Conservation (phyloP, 2,329 filamentous ascomycete species). For the Rhexocercosporidium sp. region DNA sequence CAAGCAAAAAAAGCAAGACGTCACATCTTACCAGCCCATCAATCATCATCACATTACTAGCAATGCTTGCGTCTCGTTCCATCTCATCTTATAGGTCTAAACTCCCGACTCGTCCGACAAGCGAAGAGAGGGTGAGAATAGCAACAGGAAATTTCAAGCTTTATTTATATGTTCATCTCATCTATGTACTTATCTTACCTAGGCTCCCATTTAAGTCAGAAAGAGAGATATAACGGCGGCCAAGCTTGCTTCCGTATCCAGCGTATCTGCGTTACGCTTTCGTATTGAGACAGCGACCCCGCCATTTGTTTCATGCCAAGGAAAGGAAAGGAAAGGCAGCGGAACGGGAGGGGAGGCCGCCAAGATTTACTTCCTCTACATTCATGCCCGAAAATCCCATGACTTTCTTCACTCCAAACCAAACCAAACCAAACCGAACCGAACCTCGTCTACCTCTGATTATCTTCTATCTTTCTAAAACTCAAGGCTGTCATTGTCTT, state of each 20-base stretch:
- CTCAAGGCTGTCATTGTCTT: too few species aligned
- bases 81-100: neutral
- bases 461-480: too few species aligned
- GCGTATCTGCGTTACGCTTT: neutral
- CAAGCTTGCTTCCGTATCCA: neutral
- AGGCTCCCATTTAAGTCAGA: neutral
- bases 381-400: too few species aligned
- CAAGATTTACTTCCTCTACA: neutral
- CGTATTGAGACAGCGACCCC: neutral
- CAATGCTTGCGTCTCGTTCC: neutral
- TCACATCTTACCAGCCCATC: slow-evolving; percentile 7
- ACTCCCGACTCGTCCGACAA: too few species aligned
- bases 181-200: neutral
- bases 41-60: too few species aligned
- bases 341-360: neutral
- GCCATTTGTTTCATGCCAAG: slow-evolving; percentile 9
- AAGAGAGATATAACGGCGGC: neutral
- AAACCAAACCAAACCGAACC: too few species aligned
- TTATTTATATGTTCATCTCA: neutral
- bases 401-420: too few species aligned
- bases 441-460: too few species aligned
- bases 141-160: neutral
- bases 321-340: neutral
- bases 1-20: slow-evolving; percentile 4
- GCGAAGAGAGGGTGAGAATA: neutral